These are phyloP conservation scores for Bruguiera sexangula DNA, from an alignment of 345 rosid genomes.

Conservation along the genomic window DNA sequence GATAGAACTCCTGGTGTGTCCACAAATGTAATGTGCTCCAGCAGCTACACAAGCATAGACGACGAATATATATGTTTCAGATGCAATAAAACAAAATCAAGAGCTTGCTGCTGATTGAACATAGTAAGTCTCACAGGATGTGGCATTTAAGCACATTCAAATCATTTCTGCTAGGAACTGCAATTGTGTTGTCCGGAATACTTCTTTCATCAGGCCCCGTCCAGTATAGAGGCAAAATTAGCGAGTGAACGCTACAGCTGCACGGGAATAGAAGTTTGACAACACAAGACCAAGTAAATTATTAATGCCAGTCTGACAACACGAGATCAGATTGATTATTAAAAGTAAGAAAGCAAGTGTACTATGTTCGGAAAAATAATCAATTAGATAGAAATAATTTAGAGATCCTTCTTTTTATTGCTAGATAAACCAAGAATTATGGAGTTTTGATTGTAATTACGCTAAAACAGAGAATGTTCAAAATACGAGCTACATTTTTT, in stretches of 20 bases:
- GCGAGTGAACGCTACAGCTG: neutral
- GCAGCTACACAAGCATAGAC: conserved; percentile 42
- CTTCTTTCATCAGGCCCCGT: conserved; percentile 93
- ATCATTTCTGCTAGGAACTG: conserved; percentile 94
- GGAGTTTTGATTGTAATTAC: too few species aligned
- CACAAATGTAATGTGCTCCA: conserved; percentile 85
- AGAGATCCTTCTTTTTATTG: too few species aligned
- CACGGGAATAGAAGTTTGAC: neutral
- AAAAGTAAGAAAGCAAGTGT: too few species aligned
- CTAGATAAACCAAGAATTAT: too few species aligned
- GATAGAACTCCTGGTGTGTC: conserved; percentile 97
- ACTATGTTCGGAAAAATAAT: too few species aligned
- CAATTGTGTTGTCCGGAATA: conserved; percentile 87
- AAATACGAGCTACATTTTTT: too few species aligned
- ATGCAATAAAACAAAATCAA: conserved; percentile 16
- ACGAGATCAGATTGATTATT: too few species aligned
- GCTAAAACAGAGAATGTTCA: too few species aligned
- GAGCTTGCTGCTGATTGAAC: conserved; percentile 4
- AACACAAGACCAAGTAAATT: too few species aligned
- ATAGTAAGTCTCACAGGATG: conserved; percentile 59
- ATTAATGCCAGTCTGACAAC: too few species aligned
- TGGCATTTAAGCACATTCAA: conserved; percentile 98
- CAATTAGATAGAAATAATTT: too few species aligned
- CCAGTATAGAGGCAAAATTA: conserved; percentile 39
- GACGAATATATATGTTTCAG: conserved; percentile 15